A percentile compares a stretch with the other conserved stretches of the same genome.
Conservation (phyloP, 805 yeast genomes). For the Kodamaea kakaduensis region DNA sequence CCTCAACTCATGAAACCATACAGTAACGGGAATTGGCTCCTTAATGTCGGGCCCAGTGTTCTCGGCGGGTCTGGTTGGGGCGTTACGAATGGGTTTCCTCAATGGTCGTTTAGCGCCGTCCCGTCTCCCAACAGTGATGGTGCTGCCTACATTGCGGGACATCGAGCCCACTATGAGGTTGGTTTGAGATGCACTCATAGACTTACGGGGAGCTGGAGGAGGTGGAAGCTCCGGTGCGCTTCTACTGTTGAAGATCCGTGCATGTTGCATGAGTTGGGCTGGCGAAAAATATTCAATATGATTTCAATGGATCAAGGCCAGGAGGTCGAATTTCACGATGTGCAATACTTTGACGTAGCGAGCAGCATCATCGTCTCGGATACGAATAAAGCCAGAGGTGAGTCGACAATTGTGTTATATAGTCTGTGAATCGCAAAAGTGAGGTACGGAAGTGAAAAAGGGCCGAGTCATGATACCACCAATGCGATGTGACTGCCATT, state of each 20-base stretch:
- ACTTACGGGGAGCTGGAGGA: not conserved
- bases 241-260: constrained; percentile 18
- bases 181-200: constrained; percentile 6
- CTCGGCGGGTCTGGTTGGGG: not conserved
- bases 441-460: too few species aligned
- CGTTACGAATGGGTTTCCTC: too few species aligned
- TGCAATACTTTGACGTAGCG: too few species aligned
- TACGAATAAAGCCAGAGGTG: too few species aligned
- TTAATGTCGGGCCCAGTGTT: constrained; percentile 7
- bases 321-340: too few species aligned
- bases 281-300: too few species aligned
- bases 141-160: constrained; percentile 20
- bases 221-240: constrained; percentile 1
- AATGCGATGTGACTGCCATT: too few species aligned
- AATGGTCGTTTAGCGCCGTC: constrained; percentile 3
- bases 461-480: too few species aligned
- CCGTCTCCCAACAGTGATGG: constrained; percentile 20
- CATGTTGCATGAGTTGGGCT: constrained; percentile 39
- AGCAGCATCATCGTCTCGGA: too few species aligned
- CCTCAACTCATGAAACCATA: constrained; percentile 69
- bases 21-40: constrained; percentile 38
- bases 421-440: too few species aligned
- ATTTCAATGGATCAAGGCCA: too few species aligned
- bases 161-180: constrained; percentile 10
- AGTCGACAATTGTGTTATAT: too few species aligned